Evolutionary conservation across 495 filamentous ascomycete genomes (phyloP).

Genomic region (Neurospora sp.): DNA sequence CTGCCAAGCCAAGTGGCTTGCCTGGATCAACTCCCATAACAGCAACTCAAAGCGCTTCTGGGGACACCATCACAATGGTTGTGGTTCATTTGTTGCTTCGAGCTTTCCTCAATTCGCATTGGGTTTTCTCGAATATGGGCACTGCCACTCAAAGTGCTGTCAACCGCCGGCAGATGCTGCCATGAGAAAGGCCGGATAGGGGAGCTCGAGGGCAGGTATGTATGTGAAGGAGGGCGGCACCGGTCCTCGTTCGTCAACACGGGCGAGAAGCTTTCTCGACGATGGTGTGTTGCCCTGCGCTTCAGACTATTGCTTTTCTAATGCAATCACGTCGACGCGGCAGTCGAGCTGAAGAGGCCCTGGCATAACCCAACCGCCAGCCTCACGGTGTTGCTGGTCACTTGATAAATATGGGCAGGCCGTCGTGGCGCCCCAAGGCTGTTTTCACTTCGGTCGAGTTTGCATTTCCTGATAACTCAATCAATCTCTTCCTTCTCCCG

Average conservation of each 20-base stretch:
- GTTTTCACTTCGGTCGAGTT: background rate
- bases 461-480: background rate
- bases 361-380: background rate
- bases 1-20: background rate
- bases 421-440: background rate
- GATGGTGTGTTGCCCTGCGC: background rate
- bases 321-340: background rate
- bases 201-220: background rate
- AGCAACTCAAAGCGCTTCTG: background rate
- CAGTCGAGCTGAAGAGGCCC: background rate
- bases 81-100: background rate
- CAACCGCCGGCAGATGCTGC: background rate
- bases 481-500: background rate
- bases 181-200: background rate
- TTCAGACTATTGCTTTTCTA: background rate
- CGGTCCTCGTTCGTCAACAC: background rate
- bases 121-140: background rate
- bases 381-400: background rate
- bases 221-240: background rate
- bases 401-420: background rate
- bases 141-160: background rate
- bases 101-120: background rate
- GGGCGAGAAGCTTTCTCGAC: background rate
- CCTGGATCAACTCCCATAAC: background rate
- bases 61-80: background rate